phyloP scores from a whole-genome alignment of 2,329 filamentous ascomycete genomes.

The Venturia asperata region DNA sequence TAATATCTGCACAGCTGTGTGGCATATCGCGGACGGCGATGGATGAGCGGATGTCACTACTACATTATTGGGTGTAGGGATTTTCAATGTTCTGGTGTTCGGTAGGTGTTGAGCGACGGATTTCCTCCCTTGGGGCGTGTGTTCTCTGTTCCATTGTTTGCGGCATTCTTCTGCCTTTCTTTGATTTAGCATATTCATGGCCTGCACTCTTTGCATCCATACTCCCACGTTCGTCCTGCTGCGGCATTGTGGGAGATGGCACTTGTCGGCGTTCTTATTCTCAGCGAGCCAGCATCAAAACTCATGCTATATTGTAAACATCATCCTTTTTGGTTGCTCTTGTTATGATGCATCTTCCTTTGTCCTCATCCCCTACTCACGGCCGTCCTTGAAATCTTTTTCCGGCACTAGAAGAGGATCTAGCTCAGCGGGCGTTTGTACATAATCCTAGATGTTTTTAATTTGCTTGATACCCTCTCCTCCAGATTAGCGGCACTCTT shows the following conservation, averaged over 20 bases:
- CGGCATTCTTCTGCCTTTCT: neutral
- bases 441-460: neutral
- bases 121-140: neutral
- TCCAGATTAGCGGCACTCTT: conserved; percentile 1
- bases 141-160: conserved; percentile 1
- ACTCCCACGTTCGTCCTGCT: neutral
- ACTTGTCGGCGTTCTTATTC: neutral
- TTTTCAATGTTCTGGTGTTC: neutral
- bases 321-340: too few species aligned
- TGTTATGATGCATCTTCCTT: neutral
- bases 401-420: neutral
- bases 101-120: neutral
- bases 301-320: too few species aligned
- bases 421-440: neutral
- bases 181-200: neutral
- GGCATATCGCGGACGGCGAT: neutral
- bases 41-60: neutral
- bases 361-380: neutral
- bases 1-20: neutral
- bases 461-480: neutral
- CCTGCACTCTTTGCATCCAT: conserved; percentile 4
- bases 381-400: neutral
- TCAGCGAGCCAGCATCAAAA: neutral
- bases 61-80: neutral
- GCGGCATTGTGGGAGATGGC: neutral